Evolutionary conservation across 768 basidiomycete genomes (phyloP).

Genomic region (Infundibulicybe gibba): DNA sequence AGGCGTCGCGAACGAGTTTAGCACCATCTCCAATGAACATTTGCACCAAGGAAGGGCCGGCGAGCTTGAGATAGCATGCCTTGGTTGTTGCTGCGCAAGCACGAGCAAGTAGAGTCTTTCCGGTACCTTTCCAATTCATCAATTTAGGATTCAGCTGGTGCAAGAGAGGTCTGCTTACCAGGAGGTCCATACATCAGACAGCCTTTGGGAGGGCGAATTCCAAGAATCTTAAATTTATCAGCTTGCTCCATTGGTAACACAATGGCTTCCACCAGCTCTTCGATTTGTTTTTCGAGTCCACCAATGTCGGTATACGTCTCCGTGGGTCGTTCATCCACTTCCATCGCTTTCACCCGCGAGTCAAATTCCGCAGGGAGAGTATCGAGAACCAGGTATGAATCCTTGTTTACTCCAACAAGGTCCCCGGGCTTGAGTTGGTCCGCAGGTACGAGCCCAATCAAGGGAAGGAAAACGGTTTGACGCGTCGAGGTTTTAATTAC

Average conservation of each 20-base stretch:
- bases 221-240: constrained; percentile 97
- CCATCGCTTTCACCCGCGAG: constrained; percentile 99
- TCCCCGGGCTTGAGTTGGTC: constrained; percentile 88
- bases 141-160: constrained; percentile 1
- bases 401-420: constrained; percentile 98
- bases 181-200: constrained; percentile 99
- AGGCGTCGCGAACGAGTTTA: constrained; percentile 97
- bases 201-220: constrained; percentile 96
- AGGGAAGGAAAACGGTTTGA: constrained; percentile 96
- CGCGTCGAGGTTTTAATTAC: constrained; percentile 99
- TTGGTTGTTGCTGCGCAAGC: constrained; percentile 98
- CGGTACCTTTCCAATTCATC: constrained; percentile 55
- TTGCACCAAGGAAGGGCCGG: constrained; percentile 96
- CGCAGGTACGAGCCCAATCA: constrained; percentile 95
- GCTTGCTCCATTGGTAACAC: constrained; percentile 98
- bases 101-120: constrained; percentile 95
- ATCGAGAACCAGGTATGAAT: constrained; percentile 96
- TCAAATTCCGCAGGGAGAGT: constrained; percentile 96
- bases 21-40: constrained; percentile 99
- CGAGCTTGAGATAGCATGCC: constrained; percentile 97
- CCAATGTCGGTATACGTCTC: constrained; percentile 98
- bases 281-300: constrained; percentile 98
- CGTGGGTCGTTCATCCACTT: constrained; percentile 96
- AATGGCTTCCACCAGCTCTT: constrained; percentile 96
- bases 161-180: constrained; percentile 43